Conservation (phyloP, 139 green algal genomes). For the Chlamydomonas incerta region DNA sequence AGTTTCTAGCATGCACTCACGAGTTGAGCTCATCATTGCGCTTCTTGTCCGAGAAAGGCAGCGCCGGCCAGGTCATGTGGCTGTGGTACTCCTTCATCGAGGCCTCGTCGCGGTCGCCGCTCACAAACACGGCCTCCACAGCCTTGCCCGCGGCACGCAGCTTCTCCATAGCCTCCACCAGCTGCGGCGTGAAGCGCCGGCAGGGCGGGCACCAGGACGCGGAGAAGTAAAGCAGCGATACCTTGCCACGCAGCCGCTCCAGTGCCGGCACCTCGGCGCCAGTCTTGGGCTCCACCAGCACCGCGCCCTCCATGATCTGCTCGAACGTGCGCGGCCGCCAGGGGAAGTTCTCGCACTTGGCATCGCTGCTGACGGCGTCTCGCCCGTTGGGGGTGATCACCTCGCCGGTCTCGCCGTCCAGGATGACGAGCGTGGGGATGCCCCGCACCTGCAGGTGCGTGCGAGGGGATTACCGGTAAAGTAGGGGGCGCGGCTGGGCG, state of each 20-base stretch:
- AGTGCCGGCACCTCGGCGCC: not conserved
- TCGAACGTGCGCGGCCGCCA: conserved; percentile 7
- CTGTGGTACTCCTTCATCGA: conserved; percentile 22
- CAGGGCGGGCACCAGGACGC: conserved; percentile 45
- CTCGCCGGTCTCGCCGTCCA: conserved; percentile 29
- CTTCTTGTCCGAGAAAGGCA: conserved; percentile 8
- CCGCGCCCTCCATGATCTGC: conserved; percentile 17
- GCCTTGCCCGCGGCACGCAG: not conserved
- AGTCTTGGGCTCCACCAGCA: not conserved
- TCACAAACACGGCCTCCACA: conserved; percentile 41
- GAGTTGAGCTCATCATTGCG: not conserved
- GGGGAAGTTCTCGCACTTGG: conserved; percentile 22
- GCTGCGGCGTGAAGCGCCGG: conserved; percentile 45
- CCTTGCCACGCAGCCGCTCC: conserved; percentile 15
- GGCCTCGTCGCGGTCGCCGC: conserved; percentile 4
- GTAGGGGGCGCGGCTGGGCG: too few relatives aligned
- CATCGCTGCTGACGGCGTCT: conserved; percentile 9
- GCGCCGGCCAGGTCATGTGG: conserved; percentile 43
- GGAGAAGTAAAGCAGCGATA: conserved; percentile 42
- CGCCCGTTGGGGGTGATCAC: conserved; percentile 29
- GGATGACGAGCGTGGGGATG: conserved; percentile 43
- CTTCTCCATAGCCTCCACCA: conserved; percentile 14
- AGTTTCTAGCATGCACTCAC: too few relatives aligned
- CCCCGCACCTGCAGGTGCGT: conserved; percentile 37
- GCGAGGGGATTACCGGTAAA: too few relatives aligned